Conservation (phyloP, 2,329 filamentous ascomycete genomes). For the Hymenoscyphus infarciens region DNA sequence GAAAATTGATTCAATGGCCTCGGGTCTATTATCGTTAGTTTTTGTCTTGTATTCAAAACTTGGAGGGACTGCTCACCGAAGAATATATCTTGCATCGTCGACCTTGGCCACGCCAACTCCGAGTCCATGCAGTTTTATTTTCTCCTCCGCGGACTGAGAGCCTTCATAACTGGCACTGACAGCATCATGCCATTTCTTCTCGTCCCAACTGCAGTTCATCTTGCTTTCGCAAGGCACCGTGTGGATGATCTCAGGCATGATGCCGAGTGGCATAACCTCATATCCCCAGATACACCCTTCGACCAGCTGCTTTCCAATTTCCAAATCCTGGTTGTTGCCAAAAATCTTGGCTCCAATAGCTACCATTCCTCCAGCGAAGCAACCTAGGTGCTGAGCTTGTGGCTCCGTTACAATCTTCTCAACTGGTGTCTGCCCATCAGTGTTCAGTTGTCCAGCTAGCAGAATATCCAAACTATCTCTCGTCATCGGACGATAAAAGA, state of each 20-base stretch:
- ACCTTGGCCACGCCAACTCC: slow-evolving; percentile 8
- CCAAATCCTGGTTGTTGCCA: slow-evolving; percentile 47
- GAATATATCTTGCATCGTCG: slow-evolving; percentile 11
- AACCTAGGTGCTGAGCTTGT: slow-evolving; percentile 59
- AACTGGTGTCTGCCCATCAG: slow-evolving; percentile 16
- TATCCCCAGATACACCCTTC: slow-evolving; percentile 62
- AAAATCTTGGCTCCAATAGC: slow-evolving; percentile 62
- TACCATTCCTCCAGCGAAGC: slow-evolving; percentile 67
- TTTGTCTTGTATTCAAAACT: background rate
- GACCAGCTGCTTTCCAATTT: slow-evolving; percentile 52
- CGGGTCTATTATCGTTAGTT: slow-evolving; percentile 41
- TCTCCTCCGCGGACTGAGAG: background rate
- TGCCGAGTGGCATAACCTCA: slow-evolving; percentile 49
- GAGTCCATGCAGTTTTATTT: slow-evolving; percentile 4
- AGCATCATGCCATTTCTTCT: slow-evolving; percentile 48
- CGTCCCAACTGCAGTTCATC: slow-evolving; percentile 21
- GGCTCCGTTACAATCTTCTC: slow-evolving; percentile 9
- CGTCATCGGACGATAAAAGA: slow-evolving; percentile 43
- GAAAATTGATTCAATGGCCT: slow-evolving; percentile 65
- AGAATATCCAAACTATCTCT: slow-evolving; percentile 42
- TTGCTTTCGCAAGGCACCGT: slow-evolving; percentile 23
- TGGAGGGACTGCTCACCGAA: slow-evolving; percentile 2
- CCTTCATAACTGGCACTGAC: slow-evolving; percentile 1
- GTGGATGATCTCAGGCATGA: slow-evolving; percentile 57
- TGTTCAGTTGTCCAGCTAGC: slow-evolving; percentile 44